Evolutionary conservation across 129 eudicot genomes (phyloP), one percentile per base, ranked within the genome.

Genomic region (Artemisia tridentata): DNA sequence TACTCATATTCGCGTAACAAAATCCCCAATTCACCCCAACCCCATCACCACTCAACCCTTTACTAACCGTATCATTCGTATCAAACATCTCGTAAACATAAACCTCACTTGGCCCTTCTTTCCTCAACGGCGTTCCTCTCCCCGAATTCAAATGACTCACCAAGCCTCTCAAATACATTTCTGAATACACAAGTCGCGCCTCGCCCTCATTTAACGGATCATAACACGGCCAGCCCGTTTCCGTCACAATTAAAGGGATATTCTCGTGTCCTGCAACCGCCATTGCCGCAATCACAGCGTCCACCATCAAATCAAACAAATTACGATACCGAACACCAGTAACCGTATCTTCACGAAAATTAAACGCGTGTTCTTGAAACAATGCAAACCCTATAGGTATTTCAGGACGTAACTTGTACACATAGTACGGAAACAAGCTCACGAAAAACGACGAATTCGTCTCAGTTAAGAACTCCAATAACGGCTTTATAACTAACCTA

Each of bases 271-370:
- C 96, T 0, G 86, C 73, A 8, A 83, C 85, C 0, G 90, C 86
- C 86, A 92, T 84, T 2, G 95, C 91, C 0, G 89, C 83, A 0
- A 92, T 19, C 0, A 92, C 84, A 0, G 88, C 84, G 57, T 89
- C 98, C 7, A 92, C 84, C 98, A 92, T 92, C 78, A 80, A 69
- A 69, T 92, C 98, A 73, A 83, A 92, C 64, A 92, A 48, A 68
- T 92, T 92, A 10, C 95, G 82, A 83, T 92, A 92, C 21, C 95
- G 79, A 7, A 87, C 92, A 21, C 98, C 96, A 27, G 96, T 92
- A 34, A 79, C 16, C 6, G 71, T 16, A 47, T 92, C 98, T 9
- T 89, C 96, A n/a, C 96, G 69, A 73, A 77, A 92, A 54, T 84
- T 87, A 72, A 79, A 92, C 3, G 84, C 76, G 51, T 73, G 76